A percentile compares a stretch with the other conserved stretches of the same genome.
These are phyloP conservation scores for Botryotinia narcissicola DNA, from an alignment of 2,329 filamentous ascomycete genomes.

Conservation along the genomic window DNA sequence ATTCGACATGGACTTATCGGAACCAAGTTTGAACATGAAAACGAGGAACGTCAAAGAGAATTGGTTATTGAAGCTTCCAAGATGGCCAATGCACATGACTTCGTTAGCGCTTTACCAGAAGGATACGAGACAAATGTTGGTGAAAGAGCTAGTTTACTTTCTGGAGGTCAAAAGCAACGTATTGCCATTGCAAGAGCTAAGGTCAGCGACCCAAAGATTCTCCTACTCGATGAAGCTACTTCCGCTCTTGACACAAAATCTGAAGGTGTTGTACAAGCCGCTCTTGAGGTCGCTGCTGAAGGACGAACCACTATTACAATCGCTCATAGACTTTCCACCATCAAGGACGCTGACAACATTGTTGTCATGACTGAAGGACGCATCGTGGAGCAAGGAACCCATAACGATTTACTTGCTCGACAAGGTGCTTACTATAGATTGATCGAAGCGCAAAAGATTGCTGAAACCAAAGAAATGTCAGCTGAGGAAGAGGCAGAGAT, in stretches of 20 bases:
- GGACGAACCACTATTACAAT: slow-evolving; percentile 95
- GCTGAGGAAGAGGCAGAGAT: slow-evolving; percentile 51
- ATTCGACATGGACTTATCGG: slow-evolving; percentile 90
- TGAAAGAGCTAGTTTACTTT: slow-evolving; percentile 87
- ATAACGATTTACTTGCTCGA: slow-evolving; percentile 71
- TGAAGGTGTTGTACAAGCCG: slow-evolving; percentile 90
- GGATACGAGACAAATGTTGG: slow-evolving; percentile 95
- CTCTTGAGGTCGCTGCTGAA: slow-evolving; percentile 78
- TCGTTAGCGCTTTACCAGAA: slow-evolving; percentile 77
- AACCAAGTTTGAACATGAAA: slow-evolving; percentile 67
- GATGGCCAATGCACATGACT: slow-evolving; percentile 93
- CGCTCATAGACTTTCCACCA: slow-evolving; percentile 91
- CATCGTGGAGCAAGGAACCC: slow-evolving; percentile 91
- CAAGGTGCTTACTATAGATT: slow-evolving; percentile 77
- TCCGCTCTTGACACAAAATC: slow-evolving; percentile 92
- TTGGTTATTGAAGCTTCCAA: slow-evolving; percentile 78
- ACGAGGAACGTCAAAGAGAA: slow-evolving; percentile 64
- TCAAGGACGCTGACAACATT: slow-evolving; percentile 92
- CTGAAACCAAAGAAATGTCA: slow-evolving; percentile 54
- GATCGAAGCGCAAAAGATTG: slow-evolving; percentile 84
- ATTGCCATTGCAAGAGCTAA: slow-evolving; percentile 91
- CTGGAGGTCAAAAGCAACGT: slow-evolving; percentile 94
- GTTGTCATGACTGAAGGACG: slow-evolving; percentile 82
- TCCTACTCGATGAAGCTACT: slow-evolving; percentile 93
- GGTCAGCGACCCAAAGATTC: slow-evolving; percentile 85